Evolutionary conservation across 306 rosid species (phyloP).

Genomic region (Castanopsis chinensis): DNA sequence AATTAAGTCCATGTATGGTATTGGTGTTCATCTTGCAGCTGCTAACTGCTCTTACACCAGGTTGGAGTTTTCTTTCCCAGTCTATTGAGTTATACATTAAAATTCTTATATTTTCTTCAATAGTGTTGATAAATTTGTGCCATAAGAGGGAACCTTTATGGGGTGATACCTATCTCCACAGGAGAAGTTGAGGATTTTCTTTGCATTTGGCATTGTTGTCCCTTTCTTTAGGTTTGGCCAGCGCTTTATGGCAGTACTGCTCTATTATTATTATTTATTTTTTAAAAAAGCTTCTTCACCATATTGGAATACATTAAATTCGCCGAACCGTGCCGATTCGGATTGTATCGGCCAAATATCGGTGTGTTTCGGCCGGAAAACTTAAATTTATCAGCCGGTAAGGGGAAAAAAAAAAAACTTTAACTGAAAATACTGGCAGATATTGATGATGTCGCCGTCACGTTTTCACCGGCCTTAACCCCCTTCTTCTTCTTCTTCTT

Average conservation of each 20-base stretch:
- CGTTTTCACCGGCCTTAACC: too few species aligned
- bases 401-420: too few species aligned
- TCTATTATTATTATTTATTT: too few species aligned
- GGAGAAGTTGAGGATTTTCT: neutral
- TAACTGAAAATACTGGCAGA: too few species aligned
- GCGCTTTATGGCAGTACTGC: neutral
- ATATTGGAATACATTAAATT: neutral
- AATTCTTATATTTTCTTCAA: neutral
- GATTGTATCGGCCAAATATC: too few species aligned
- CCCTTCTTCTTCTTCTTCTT: too few species aligned
- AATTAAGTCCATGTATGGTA: constrained; percentile 49
- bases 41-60: constrained; percentile 46
- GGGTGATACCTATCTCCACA: neutral
- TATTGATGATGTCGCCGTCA: too few species aligned
- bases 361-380: too few species aligned
- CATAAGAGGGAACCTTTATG: neutral
- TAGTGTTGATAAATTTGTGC: neutral
- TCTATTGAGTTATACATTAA: neutral
- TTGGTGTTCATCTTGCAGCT: constrained; percentile 72
- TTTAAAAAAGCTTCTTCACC: neutral
- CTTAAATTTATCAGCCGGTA: too few species aligned
- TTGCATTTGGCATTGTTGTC: neutral
- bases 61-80: constrained; percentile 35
- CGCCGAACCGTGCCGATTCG: too few species aligned
- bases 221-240: neutral